These are phyloP conservation scores for Rubia occidens DNA, from an alignment of 305 asterid genomes.

Conservation along the genomic window DNA sequence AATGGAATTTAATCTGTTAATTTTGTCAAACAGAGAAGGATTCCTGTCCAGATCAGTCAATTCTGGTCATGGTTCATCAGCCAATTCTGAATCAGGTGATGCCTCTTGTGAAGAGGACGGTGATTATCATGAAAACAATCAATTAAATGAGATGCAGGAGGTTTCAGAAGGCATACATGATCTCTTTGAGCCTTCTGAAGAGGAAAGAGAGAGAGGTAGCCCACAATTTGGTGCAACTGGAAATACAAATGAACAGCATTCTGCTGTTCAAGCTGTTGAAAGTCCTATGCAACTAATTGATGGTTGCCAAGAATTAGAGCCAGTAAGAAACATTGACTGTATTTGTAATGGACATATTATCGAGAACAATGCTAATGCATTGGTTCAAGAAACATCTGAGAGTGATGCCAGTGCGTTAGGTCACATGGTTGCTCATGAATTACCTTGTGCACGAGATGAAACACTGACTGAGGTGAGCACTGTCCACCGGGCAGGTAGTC, in stretches of 20 bases:
- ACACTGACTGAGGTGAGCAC: slow-evolving; percentile 22
- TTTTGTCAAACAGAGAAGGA: slow-evolving; percentile 51
- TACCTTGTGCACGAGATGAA: slow-evolving; percentile 23
- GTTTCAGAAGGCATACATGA: slow-evolving; percentile 15
- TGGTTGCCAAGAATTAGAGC: slow-evolving; percentile 26
- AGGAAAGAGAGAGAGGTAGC: slow-evolving; percentile 25
- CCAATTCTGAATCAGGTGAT: slow-evolving; percentile 16
- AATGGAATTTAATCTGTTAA: neutral
- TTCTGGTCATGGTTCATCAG: slow-evolving; percentile 25
- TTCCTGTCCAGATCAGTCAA: slow-evolving; percentile 57
- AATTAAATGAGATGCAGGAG: slow-evolving; percentile 13
- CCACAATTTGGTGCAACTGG: slow-evolving; percentile 18
- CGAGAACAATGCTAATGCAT: slow-evolving; percentile 20
- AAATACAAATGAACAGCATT: slow-evolving; percentile 23
- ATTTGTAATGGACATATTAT: slow-evolving; percentile 13
- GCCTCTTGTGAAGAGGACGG: slow-evolving; percentile 15
- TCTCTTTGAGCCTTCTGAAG: slow-evolving; percentile 19
- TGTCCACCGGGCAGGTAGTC: slow-evolving; percentile 19
- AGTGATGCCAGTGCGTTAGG: slow-evolving; percentile 13
- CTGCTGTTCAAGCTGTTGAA: slow-evolving; percentile 22
- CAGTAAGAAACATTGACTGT: slow-evolving; percentile 10
- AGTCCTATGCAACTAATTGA: slow-evolving; percentile 21
- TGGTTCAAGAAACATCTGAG: slow-evolving; percentile 14
- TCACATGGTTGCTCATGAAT: slow-evolving; percentile 24
- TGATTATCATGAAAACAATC: slow-evolving; percentile 9